Conservation (phyloP, 495 filamentous ascomycete species). For the Hypoxylon intermedium region DNA sequence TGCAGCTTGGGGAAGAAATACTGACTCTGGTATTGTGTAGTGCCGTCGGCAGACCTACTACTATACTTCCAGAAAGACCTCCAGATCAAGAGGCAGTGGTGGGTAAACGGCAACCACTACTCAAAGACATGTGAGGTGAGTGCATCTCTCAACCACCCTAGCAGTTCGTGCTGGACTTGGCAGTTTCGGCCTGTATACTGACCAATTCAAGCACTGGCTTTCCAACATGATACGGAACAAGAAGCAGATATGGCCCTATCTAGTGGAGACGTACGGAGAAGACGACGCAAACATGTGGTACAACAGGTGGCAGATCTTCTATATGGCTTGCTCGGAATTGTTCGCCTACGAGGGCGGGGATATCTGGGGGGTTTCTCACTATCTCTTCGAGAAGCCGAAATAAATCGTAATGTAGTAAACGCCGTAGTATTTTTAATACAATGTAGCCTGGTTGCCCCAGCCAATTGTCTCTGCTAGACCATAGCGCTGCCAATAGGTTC, state of each 20-base stretch:
- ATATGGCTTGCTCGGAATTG: constrained; percentile 71
- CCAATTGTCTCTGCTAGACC: constrained; percentile 17
- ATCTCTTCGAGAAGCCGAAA: constrained; percentile 63
- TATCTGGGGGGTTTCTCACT: constrained; percentile 68
- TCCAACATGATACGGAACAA: constrained; percentile 60
- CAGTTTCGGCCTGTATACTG: constrained; percentile 26
- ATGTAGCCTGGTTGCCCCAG: constrained; percentile 8
- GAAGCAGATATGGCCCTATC: constrained; percentile 62
- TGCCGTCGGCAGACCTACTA: constrained; percentile 70
- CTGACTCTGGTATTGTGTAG: constrained; percentile 16
- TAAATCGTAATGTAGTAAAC: constrained; percentile 13
- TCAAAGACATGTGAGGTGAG: constrained; percentile 69
- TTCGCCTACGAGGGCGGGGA: constrained; percentile 68
- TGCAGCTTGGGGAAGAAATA: too few relatives aligned
- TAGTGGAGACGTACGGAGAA: constrained; percentile 67
- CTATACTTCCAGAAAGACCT: constrained; percentile 70
- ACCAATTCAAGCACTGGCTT: constrained; percentile 62
- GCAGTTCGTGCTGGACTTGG: neutral
- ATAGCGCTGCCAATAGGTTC: neutral
- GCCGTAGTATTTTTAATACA: constrained; percentile 13
- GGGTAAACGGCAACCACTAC: constrained; percentile 69
- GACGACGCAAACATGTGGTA: constrained; percentile 63
- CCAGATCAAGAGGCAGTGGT: constrained; percentile 66
- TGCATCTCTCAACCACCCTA: neutral
- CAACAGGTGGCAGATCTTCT: constrained; percentile 72